Evolutionary conservation across 768 basidiomycete species (phyloP).

Genomic region (Boletus vermiculosoides): DNA sequence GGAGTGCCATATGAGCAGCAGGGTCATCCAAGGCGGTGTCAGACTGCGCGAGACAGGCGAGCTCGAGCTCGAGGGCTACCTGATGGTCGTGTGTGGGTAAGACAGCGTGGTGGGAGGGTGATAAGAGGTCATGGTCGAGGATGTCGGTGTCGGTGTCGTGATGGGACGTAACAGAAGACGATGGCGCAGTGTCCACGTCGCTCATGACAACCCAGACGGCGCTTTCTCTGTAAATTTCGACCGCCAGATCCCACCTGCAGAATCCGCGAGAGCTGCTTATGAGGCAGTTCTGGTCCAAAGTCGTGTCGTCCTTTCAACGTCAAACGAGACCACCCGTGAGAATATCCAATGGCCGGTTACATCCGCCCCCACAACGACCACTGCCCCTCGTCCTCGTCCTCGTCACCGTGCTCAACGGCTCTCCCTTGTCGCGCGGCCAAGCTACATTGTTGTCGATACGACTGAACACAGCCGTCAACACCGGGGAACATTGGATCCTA

Average conservation of each 20-base stretch:
- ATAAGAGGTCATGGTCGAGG: slow-evolving; percentile 34
- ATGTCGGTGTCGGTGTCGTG: slow-evolving; percentile 33
- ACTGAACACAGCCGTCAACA: background rate
- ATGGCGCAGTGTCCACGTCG: slow-evolving; percentile 39
- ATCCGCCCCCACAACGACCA: slow-evolving; percentile 7
- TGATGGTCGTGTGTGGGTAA: slow-evolving; percentile 34
- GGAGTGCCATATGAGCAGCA: slow-evolving; percentile 27
- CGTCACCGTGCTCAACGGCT: background rate
- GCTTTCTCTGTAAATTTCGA: slow-evolving; percentile 21
- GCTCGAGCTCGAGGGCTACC: slow-evolving; percentile 28
- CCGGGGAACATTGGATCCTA: background rate
- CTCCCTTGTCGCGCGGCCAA: background rate
- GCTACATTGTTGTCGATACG: background rate
- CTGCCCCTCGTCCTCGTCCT: background rate
- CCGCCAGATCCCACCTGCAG: slow-evolving; percentile 21
- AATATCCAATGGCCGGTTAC: slow-evolving; percentile 14
- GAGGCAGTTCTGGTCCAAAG: slow-evolving; percentile 18
- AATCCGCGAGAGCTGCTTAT: slow-evolving; percentile 21
- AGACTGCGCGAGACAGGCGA: slow-evolving; percentile 28
- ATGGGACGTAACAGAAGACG: slow-evolving; percentile 30
- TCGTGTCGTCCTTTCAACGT: slow-evolving; percentile 27
- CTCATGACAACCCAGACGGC: slow-evolving; percentile 38
- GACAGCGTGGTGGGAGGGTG: slow-evolving; percentile 29
- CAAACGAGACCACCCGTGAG: slow-evolving; percentile 20
- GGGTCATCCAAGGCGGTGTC: slow-evolving; percentile 29